Evolutionary conservation across 805 yeast genomes (phyloP), one percentile per base, ranked within the genome.

Genomic region (Debaryomyces hansenii): DNA sequence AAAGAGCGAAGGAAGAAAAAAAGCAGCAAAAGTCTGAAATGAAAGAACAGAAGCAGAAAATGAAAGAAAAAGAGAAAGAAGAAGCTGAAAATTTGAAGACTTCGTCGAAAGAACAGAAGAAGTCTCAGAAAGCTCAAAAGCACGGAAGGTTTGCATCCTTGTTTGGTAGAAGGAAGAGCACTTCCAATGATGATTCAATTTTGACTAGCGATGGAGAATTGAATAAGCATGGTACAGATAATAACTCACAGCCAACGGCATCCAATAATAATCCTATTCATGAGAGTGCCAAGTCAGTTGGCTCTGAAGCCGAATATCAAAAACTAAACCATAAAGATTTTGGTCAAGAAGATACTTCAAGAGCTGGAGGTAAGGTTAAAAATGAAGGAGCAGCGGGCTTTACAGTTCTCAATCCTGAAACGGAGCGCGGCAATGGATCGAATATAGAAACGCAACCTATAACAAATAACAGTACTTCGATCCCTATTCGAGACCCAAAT

Each of bases 1-100:
- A 61, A 21, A 49, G 64, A 37, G 57, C 57, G 1, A 61, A 60
- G 37, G 59, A 57, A 21, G 65, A 61, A 41, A 59, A 54, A 55
- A 57, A 47, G 31, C 42, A 48, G 20, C 48, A 39, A 27, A 52
- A 51, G 14, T 12, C 43, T 40, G 38, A 29, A 20, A 11, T 20
- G 18, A 38, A 36, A 44, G 21, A 33, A 39, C 32, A 32, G 20
- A 36, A 44, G n/a, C 32, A 44, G 11, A 15, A 12, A 10, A 10
- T 18, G n/a, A 42, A 42, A 37, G 33, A 43, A 7, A 34, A 29
- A 28, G 27, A 31, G 16, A 35, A 35, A 7, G n/a, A 15, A 12
- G 24, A 20, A 16, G 9, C 38, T 6, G 38, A 35, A 18, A 18
- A 15, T 7, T 11, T n/a, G 4, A 35, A 20, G 5, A 8, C 24